These are phyloP conservation scores for Centrapalus pauciflorus DNA, from an alignment of 129 eudicot species.

Conservation along the genomic window DNA sequence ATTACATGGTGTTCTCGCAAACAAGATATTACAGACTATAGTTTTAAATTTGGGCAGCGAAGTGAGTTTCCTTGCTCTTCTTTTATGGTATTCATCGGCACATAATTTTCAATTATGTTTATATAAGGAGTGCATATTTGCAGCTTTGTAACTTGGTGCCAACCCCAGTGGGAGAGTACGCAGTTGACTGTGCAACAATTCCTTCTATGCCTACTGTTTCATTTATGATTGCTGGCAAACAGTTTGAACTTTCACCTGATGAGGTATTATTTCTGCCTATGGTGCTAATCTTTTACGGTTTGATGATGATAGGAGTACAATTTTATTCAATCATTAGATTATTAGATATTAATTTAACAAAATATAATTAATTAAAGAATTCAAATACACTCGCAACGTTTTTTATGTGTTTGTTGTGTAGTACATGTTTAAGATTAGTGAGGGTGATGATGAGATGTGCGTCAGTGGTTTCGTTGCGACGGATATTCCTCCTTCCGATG, in stretches of 20 bases:
- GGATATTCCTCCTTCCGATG: slow-evolving; percentile 44
- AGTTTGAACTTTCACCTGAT: slow-evolving; percentile 23
- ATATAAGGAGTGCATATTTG: not conserved
- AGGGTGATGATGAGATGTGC: slow-evolving; percentile 29
- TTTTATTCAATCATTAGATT: not conserved
- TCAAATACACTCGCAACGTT: too few species aligned
- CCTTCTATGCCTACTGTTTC: slow-evolving; percentile 24
- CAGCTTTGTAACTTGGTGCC: slow-evolving; percentile 23
- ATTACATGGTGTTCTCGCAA: slow-evolving; percentile 42
- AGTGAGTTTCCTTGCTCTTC: slow-evolving; percentile 3
- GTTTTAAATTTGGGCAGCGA: not conserved
- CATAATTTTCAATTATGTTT: not conserved
- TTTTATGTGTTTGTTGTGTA: not conserved
- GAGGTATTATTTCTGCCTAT: slow-evolving; percentile 2
- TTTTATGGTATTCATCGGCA: not conserved
- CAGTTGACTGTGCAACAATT: slow-evolving; percentile 21
- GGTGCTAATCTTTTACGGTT: not conserved
- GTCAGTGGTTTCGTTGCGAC: slow-evolving; percentile 43
- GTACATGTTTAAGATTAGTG: slow-evolving; percentile 40
- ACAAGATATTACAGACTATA: not conserved
- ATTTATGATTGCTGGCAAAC: slow-evolving; percentile 24
- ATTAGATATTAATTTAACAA: too few species aligned
- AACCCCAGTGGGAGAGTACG: not conserved
- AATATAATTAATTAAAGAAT: too few species aligned
- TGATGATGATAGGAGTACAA: not conserved